Evolutionary conservation across 108 stramenopile species (phyloP).

Genomic region (Cyclotella sp.): DNA sequence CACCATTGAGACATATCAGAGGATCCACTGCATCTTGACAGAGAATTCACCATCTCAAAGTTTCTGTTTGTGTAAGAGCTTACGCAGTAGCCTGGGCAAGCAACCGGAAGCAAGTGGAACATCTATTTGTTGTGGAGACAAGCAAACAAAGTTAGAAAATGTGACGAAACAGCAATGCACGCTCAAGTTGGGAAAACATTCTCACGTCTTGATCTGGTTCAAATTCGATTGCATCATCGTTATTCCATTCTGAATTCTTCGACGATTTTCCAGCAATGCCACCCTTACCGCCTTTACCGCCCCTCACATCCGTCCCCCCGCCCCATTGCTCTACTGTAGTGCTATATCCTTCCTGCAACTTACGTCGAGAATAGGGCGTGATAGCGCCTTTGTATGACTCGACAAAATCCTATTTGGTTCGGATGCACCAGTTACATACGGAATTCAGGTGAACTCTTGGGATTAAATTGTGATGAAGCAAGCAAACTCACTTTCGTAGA

Average conservation of each 20-base stretch:
- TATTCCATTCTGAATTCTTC: background rate
- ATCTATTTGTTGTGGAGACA: slow-evolving; percentile 9
- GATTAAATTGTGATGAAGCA: background rate
- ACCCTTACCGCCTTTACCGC: background rate
- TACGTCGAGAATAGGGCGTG: background rate
- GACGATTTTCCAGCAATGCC: background rate
- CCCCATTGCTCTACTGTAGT: background rate
- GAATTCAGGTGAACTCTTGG: background rate
- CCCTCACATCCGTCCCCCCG: background rate
- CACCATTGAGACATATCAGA: slow-evolving; percentile 30
- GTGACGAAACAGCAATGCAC: background rate
- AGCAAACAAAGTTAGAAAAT: background rate
- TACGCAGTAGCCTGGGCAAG: slow-evolving; percentile 41
- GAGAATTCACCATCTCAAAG: slow-evolving; percentile 21
- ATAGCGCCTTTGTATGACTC: background rate
- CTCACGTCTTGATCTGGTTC: background rate
- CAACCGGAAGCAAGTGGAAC: slow-evolving; percentile 41
- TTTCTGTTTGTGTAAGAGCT: slow-evolving; percentile 25
- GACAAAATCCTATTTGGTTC: background rate
- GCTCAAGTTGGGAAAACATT: background rate
- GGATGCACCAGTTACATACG: too few relatives aligned
- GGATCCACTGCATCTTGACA: slow-evolving; percentile 20
- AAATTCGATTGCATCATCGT: background rate
- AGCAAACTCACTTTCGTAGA: slow-evolving; percentile 4
- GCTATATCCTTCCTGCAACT: slow-evolving; percentile 6